Conservation (phyloP, 768 basidiomycete genomes). For the Termitomyces sp. region DNA sequence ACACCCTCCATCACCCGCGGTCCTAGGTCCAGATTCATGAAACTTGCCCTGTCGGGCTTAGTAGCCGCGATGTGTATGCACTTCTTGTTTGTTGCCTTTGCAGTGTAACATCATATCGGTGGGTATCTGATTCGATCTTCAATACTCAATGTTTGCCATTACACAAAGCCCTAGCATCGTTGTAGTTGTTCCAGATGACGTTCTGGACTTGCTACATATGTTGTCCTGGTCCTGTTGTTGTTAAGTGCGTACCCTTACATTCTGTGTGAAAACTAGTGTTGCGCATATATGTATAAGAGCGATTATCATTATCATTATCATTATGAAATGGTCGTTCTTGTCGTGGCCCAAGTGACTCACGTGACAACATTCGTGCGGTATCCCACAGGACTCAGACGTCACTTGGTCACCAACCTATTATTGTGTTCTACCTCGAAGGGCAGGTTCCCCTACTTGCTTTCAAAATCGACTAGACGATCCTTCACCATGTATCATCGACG, state of each 20-base stretch:
- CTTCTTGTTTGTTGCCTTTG: not conserved
- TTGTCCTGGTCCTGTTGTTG: not conserved
- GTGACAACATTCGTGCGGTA: not conserved
- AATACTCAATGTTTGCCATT: not conserved
- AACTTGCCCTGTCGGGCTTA: conserved; percentile 1
- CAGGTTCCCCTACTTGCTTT: not conserved
- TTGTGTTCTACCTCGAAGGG: not conserved
- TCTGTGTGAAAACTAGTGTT: not conserved
- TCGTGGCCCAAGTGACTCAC: too few species aligned
- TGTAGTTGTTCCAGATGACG: too few species aligned
- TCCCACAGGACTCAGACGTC: too few species aligned
- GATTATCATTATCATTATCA: not conserved
- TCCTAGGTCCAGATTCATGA: not conserved
- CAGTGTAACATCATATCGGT: not conserved
- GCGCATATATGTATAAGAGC: not conserved
- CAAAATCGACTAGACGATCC: not conserved
- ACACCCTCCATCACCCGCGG: not conserved
- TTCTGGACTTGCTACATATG: too few species aligned
- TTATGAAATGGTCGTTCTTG: not conserved
- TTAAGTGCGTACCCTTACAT: not conserved
- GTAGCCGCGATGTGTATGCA: conserved; percentile 2
- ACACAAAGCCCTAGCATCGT: too few species aligned
- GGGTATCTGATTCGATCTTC: not conserved
- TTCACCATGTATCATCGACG: conserved; percentile 1
- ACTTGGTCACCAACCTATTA: not conserved